Percentiles rank a stretch among this genome's conserved stretches.
Evolutionary conservation across 2,329 filamentous ascomycete genomes (phyloP).

Genomic region (Falciphora oryzae): DNA sequence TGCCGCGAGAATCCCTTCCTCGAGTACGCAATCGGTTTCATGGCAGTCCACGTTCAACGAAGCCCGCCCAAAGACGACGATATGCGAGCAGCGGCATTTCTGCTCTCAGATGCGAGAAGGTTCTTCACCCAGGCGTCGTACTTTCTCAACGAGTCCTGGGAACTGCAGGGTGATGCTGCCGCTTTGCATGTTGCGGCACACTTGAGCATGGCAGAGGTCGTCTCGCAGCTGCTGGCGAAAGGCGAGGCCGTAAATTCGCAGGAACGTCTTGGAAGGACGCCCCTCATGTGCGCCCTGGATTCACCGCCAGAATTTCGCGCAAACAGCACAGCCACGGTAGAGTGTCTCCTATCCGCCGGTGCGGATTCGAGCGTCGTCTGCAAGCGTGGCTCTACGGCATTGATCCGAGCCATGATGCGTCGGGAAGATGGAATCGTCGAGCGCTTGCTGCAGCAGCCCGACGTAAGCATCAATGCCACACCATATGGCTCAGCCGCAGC

Average conservation of each 20-base stretch:
- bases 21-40: neutral
- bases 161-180: neutral
- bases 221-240: neutral
- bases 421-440: neutral
- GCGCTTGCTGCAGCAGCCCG: neutral
- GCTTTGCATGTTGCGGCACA: neutral
- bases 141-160: neutral
- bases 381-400: neutral
- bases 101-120: neutral
- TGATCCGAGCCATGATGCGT: neutral
- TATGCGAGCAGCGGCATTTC: neutral
- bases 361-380: neutral
- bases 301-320: neutral
- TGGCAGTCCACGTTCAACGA: neutral
- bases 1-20: neutral
- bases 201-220: neutral
- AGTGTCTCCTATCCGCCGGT: constrained; percentile 1
- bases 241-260: neutral
- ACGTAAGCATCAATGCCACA: constrained; percentile 1
- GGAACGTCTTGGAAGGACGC: neutral
- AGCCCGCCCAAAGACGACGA: constrained; percentile 2
- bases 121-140: neutral
- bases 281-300: neutral
- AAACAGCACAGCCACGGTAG: neutral
- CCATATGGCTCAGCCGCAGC: neutral